phyloP scores from a whole-genome alignment of 768 basidiomycete genomes.

The Russula compacta region DNA sequence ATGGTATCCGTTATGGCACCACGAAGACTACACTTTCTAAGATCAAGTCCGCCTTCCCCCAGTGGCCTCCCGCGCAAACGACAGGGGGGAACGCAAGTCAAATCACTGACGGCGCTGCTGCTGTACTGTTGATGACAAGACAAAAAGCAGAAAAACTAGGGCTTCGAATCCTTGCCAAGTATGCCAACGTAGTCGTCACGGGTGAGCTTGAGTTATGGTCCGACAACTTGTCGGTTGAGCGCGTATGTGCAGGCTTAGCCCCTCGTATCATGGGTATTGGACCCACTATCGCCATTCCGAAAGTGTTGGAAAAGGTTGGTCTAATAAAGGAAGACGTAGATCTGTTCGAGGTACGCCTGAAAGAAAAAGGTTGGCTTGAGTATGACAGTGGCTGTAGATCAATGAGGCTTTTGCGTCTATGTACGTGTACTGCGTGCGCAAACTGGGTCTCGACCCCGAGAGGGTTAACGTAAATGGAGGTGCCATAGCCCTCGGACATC shows the following conservation, averaged over 20 bases:
- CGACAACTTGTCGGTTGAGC: background rate
- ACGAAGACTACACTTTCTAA: slow-evolving; percentile 55
- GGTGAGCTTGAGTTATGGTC: slow-evolving; percentile 31
- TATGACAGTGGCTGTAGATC: slow-evolving; percentile 39
- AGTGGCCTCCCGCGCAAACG: slow-evolving; percentile 65
- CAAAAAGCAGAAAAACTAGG: slow-evolving; percentile 69
- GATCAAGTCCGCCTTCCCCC: slow-evolving; percentile 70
- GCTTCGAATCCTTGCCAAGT: slow-evolving; percentile 65
- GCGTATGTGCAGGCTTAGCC: slow-evolving; percentile 40
- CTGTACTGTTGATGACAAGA: slow-evolving; percentile 73
- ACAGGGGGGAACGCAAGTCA: slow-evolving; percentile 86
- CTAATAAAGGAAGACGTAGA: slow-evolving; percentile 64
- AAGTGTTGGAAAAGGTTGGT: slow-evolving; percentile 58
- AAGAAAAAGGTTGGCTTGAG: background rate
- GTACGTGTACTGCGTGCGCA: slow-evolving; percentile 62
- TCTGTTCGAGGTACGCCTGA: slow-evolving; percentile 54
- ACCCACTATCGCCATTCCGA: slow-evolving; percentile 76
- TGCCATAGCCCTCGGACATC: slow-evolving; percentile 81
- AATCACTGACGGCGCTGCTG: slow-evolving; percentile 77
- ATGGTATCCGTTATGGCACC: slow-evolving; percentile 69
- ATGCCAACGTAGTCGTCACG: slow-evolving; percentile 61
- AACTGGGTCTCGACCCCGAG: slow-evolving; percentile 49
- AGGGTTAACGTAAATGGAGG: slow-evolving; percentile 88
- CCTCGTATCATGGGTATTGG: slow-evolving; percentile 88
- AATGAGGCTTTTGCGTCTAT: slow-evolving; percentile 90